Base-by-base conservation (phyloP, 306 rosid genomes). In the Quercus wislizeni region DNA sequence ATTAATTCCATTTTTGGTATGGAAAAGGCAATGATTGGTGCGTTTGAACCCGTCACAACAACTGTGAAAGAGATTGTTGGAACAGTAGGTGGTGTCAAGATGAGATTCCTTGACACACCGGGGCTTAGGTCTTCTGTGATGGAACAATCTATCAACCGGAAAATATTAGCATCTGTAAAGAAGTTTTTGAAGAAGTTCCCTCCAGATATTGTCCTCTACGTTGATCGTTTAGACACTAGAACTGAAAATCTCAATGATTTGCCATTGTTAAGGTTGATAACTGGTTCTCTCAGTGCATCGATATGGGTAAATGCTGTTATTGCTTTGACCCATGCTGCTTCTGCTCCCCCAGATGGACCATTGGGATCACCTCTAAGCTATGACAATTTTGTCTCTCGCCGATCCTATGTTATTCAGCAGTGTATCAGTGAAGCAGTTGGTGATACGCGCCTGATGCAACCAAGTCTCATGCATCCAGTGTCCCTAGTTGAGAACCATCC, bases 101-200 rank as follows among this genome's bases (percentile, higher is more conserved):
- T 89, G 78, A 85, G 88, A 87, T 78, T 85, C 78, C 83, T 89
- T 33, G 93, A 89, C 84, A 87, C 93, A 12, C 91, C 93, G 27
- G 91, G 91, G 74, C 87, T 89, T 23, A 82, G 77, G 89, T 38
- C 87, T 79, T 10, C 80, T 20, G 43, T 79, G 56, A 77, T 9
- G 76, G 91, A 89, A 51, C 93, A 87, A 80, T 74, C 83, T 80
- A 78, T 77, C 75, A 89, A 87, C 84, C 77, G 77, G 74, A 89
- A 87, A 72, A 69, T 84, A 74, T 58, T 89, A 54, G 80, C 88
- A 49, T 80, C 87, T 11, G 59, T 87, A 64, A 77, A 83, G 80
- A 85, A 74, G 65, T 57, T 62, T 64, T 79, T 75, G 69, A 83
- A 77, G 76, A 89, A 85, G 79, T 75, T 82, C 77, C 84, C 89